phyloP scores from a whole-genome alignment of 1,284 basidiomycete species.

The Cerioporus squamosus region DNA sequence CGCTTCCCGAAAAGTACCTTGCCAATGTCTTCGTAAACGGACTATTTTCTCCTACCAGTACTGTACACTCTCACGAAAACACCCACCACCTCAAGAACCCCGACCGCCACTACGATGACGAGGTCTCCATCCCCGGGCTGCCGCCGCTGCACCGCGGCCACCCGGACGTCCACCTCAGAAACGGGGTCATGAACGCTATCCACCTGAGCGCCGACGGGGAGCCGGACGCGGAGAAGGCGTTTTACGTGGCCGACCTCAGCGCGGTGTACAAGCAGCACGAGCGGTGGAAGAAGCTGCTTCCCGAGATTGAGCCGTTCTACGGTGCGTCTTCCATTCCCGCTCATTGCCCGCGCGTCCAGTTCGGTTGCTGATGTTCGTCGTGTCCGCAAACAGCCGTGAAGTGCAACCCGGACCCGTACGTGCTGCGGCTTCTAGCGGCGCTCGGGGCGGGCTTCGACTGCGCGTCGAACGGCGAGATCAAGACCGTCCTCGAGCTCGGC shows the following conservation, averaged over 20 bases:
- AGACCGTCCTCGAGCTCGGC: slow-evolving; percentile 77
- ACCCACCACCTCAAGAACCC: slow-evolving; percentile 19
- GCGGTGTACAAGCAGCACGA: slow-evolving; percentile 88
- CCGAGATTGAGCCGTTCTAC: slow-evolving; percentile 92
- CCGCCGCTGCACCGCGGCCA: slow-evolving; percentile 72
- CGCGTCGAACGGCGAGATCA: slow-evolving; percentile 96
- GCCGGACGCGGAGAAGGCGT: slow-evolving; percentile 88
- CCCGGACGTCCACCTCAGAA: slow-evolving; percentile 71
- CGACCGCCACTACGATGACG: slow-evolving; percentile 38
- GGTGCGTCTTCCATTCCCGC: slow-evolving; percentile 50
- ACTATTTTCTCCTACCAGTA: slow-evolving; percentile 34
- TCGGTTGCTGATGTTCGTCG: slow-evolving; percentile 8
- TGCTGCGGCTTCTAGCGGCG: slow-evolving; percentile 88
- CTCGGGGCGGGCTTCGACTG: slow-evolving; percentile 97
- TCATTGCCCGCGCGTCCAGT: background rate
- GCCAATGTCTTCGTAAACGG: slow-evolving; percentile 40
- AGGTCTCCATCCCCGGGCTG: slow-evolving; percentile 60
- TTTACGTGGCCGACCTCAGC: slow-evolving; percentile 95
- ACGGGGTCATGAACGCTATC: slow-evolving; percentile 70
- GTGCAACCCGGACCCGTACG: slow-evolving; percentile 97
- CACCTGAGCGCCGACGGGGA: slow-evolving; percentile 53
- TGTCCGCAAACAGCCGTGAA: slow-evolving; percentile 72
- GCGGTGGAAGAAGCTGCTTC: slow-evolving; percentile 83
- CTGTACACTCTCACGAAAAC: slow-evolving; percentile 27
- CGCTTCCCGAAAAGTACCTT: slow-evolving; percentile 39